A percentile compares a stretch with the other conserved stretches of the same genome.
phyloP scores from a whole-genome alignment of 139 green algal species.

The Haematococcus lacustris region DNA sequence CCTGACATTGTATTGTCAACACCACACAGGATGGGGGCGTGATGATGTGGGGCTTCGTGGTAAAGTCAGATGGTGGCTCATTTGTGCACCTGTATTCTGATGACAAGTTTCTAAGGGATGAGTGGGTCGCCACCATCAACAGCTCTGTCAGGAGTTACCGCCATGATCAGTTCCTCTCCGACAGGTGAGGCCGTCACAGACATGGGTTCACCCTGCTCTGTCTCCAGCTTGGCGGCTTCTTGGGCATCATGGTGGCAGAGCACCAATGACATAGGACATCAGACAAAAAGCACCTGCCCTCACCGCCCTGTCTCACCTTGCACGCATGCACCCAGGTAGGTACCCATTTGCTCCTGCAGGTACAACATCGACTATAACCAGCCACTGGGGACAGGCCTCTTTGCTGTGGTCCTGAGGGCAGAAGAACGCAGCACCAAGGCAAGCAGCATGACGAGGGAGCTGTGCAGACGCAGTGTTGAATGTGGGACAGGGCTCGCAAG shows the following conservation, averaged over 20 bases:
- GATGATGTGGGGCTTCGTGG: background rate
- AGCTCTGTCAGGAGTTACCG: background rate
- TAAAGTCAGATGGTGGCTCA: background rate
- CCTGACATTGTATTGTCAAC: too few species aligned
- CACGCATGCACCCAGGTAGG: background rate
- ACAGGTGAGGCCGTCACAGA: background rate
- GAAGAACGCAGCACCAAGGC: too few species aligned
- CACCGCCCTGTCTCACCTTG: background rate
- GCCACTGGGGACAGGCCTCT: conserved; percentile 21
- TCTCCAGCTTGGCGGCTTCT: background rate
- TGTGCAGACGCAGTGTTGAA: too few species aligned
- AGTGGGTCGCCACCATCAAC: conserved; percentile 1
- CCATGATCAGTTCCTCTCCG: background rate
- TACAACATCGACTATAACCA: conserved; percentile 15
- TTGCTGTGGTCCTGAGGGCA: conserved; percentile 18
- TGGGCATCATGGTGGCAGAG: background rate
- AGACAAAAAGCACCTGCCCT: background rate
- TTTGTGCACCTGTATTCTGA: background rate
- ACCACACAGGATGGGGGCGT: background rate
- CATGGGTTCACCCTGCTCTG: too few species aligned
- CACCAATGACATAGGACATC: background rate
- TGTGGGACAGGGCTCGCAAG: background rate
- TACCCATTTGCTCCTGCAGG: background rate
- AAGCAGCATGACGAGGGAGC: too few species aligned
- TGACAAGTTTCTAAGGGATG: background rate